Evolutionary conservation across 495 filamentous ascomycete species (phyloP), one percentile per base, ranked within the genome.

Genomic region (Penicillium angulare): DNA sequence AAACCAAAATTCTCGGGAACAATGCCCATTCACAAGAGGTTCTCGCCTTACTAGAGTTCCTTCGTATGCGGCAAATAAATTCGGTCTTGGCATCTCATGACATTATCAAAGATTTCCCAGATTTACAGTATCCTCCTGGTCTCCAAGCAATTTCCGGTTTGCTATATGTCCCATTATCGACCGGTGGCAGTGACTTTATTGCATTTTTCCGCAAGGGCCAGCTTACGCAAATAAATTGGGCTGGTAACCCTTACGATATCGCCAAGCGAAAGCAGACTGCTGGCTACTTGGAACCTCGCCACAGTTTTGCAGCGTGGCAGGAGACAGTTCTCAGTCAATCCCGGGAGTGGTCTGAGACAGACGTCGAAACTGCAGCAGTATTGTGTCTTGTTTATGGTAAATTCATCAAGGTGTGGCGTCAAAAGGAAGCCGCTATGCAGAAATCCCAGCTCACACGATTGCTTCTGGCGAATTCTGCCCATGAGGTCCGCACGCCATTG

Each of bases 361-460:
- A 87, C 49, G 73, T 95, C 9, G 92, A 96, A 61, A 96, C 89
- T 0, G 90, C 92, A 1, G 89, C 92, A 0, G 87, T 96, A 0
- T 71, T 96, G 7, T 96, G 91, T 58, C 67, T 96, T 23, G 89
- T 96, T 1, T 97, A 96, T 53, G 91, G 90, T 50, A 89, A 87
- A 68, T 90, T 92, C 62, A 92, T 90, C 60, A 86, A 92, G 59
- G 92, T 96, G 7, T 96, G 92, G 92, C 75, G 89, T 48, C 89
- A 96, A 61, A 95, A 93, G 49, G 92, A 97, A 61, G 87, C 85
- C 0, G 88, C 86, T 3, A 67, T 95, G 59, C 86, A 95, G 52
- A 92, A 73, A 56, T 95, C 86, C 47, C 84, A 90, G 34, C 72
- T 97, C 15, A 96, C 89, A 2, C 76, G 82, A 40, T 70, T 97